These are phyloP conservation scores for Fraxinus excelsior DNA, from an alignment of 257 asterid species.

Conservation along the genomic window DNA sequence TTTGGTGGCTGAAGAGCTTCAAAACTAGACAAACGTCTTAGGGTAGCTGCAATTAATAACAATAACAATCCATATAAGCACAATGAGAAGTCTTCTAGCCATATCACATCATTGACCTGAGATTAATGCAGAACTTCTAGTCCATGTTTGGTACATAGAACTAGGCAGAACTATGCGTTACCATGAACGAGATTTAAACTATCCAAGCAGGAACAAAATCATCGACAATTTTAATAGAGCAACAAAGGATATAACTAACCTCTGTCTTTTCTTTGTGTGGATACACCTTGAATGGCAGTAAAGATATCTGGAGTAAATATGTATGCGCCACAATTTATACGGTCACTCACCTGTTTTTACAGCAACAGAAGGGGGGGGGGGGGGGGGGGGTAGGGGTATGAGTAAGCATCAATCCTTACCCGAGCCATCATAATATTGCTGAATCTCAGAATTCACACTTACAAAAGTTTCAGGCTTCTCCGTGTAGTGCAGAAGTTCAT, in stretches of 20 bases:
- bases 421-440: neutral
- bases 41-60: conserved; percentile 53
- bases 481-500: conserved; percentile 79
- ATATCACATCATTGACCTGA: neutral
- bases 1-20: conserved; percentile 80
- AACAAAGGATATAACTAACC: conserved; percentile 41
- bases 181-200: neutral
- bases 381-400: neutral
- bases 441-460: conserved; percentile 28
- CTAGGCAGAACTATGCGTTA: neutral
- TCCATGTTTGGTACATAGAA: neutral
- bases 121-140: neutral
- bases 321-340: conserved; percentile 84
- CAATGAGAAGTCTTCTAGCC: neutral
- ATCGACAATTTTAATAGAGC: neutral
- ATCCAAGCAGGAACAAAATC: neutral
- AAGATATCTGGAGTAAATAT: conserved; percentile 80
- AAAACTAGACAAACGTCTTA: conserved; percentile 82
- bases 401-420: neutral
- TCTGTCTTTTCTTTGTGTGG: conserved; percentile 78
- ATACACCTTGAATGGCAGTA: conserved; percentile 75
- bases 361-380: neutral
- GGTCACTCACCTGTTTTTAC: conserved; percentile 74
- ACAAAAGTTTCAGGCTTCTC: conserved; percentile 97
- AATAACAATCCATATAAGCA: neutral